Percentiles rank a stretch among this genome's conserved stretches.
phyloP scores from a whole-genome alignment of 306 rosid species.

The Vigna angularis region DNA sequence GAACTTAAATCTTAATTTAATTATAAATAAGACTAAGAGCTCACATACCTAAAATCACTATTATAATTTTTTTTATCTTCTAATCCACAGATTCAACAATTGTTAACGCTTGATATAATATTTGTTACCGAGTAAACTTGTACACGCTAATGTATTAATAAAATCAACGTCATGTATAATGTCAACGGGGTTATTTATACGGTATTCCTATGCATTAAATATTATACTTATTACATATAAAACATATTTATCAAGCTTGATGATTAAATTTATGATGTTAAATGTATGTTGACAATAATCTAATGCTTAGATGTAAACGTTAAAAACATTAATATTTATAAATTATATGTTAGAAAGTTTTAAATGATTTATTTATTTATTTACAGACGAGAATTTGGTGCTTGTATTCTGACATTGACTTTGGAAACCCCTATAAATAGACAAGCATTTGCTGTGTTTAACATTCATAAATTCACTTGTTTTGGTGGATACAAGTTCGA shows the following conservation, averaged over 20 bases:
- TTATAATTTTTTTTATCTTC: not conserved
- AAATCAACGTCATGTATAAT: not conserved
- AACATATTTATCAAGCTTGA: no score
- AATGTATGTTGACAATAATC: no score
- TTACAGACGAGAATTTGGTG: not conserved
- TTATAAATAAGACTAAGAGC: not conserved
- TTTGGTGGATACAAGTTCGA: not conserved
- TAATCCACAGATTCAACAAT: slow-evolving; percentile 12
- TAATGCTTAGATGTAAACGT: no score
- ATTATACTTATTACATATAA: no score
- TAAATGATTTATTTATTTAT: no score
- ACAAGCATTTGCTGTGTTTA: not conserved
- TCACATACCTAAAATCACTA: not conserved
- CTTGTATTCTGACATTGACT: slow-evolving; percentile 1
- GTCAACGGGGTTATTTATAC: not conserved
- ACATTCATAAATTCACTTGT: not conserved
- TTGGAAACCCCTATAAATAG: slow-evolving; percentile 6
- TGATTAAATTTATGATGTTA: no score
- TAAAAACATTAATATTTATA: no score
- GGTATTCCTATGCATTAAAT: not conserved
- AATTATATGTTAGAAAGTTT: no score
- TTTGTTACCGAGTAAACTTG: not conserved
- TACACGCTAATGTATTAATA: not conserved
- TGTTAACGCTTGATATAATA: not conserved
- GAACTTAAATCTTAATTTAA: no score